Evolutionary conservation across 2,329 filamentous ascomycete genomes (phyloP).

Genomic region (Chrysosporium queenslandicum): DNA sequence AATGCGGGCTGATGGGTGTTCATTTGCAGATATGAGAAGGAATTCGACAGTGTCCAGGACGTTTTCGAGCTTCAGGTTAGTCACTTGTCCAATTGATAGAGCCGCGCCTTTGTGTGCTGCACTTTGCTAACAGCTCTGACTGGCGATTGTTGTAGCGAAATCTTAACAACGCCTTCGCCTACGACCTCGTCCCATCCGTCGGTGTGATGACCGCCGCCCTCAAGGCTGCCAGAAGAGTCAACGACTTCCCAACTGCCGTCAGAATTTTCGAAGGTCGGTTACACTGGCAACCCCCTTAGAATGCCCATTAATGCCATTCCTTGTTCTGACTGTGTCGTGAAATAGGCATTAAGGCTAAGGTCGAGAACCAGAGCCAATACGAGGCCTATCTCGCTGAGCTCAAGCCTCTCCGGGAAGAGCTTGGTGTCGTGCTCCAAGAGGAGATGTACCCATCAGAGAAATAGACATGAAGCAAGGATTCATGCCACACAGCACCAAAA

Average conservation of each 20-base stretch:
- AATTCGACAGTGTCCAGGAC: constrained; percentile 94
- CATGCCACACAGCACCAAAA: not conserved
- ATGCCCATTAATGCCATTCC: not conserved
- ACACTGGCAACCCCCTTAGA: not conserved
- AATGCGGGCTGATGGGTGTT: constrained; percentile 24
- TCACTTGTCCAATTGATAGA: not conserved
- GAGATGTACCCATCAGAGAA: constrained; percentile 64
- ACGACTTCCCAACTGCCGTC: constrained; percentile 96
- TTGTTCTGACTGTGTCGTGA: not conserved
- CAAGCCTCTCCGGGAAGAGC: constrained; percentile 82
- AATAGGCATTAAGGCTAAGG: constrained; percentile 94
- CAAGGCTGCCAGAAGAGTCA: constrained; percentile 87
- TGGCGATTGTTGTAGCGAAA: constrained; percentile 56
- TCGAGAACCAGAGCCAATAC: constrained; percentile 97
- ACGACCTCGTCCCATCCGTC: constrained; percentile 95
- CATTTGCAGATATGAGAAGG: constrained; percentile 83
- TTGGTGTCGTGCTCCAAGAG: constrained; percentile 85
- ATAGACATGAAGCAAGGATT: constrained; percentile 14
- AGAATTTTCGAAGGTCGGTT: constrained; percentile 94
- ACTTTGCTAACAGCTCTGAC: not conserved
- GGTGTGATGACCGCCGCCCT: constrained; percentile 84
- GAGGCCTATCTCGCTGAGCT: constrained; percentile 90
- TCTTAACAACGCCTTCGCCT: constrained; percentile 99
- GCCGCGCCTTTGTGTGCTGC: not conserved
- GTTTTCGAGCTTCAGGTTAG: constrained; percentile 98